These are phyloP conservation scores for Friedmanniomyces simplex DNA, from an alignment of 495 filamentous ascomycete species.

Conservation along the genomic window DNA sequence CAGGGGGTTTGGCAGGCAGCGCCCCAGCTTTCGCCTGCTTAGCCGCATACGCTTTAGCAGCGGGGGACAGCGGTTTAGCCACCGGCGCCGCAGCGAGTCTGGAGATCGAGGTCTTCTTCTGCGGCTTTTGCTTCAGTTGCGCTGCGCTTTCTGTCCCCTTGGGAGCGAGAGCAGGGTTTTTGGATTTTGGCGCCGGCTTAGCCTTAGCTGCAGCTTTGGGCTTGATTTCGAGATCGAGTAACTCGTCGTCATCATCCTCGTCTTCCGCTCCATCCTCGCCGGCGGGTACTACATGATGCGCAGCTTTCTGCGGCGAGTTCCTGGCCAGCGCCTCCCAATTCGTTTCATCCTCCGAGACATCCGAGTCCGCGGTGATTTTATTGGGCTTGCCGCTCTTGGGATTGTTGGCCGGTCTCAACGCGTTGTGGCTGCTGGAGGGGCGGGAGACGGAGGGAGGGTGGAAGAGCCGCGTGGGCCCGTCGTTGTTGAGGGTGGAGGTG, in stretches of 20 bases:
- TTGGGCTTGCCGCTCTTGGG: slow-evolving; percentile 31
- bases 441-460: slow-evolving; percentile 57
- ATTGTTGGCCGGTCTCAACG: slow-evolving; percentile 24
- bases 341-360: slow-evolving; percentile 65
- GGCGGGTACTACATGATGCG: slow-evolving; percentile 50
- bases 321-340: slow-evolving; percentile 75
- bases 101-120: not conserved
- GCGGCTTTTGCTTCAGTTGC: slow-evolving; percentile 27
- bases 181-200: slow-evolving; percentile 35
- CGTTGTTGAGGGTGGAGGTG: slow-evolving; percentile 32
- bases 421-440: slow-evolving; percentile 53
- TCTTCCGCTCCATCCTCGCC: not conserved
- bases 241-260: slow-evolving; percentile 47
- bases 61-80: slow-evolving; percentile 55
- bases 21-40: slow-evolving; percentile 46
- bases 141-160: slow-evolving; percentile 34
- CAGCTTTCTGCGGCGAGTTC: slow-evolving; percentile 46
- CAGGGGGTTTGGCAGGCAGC: slow-evolving; percentile 11
- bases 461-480: slow-evolving; percentile 46
- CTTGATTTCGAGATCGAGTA: slow-evolving; percentile 9
- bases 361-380: slow-evolving; percentile 41
- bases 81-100: slow-evolving; percentile 16
- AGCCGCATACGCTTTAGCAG: slow-evolving; percentile 71
- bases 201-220: slow-evolving; percentile 27
- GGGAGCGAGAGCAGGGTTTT: not conserved